phyloP scores from a whole-genome alignment of 2,329 filamentous ascomycete genomes.

The Pyrenophora tritici-repentis region DNA sequence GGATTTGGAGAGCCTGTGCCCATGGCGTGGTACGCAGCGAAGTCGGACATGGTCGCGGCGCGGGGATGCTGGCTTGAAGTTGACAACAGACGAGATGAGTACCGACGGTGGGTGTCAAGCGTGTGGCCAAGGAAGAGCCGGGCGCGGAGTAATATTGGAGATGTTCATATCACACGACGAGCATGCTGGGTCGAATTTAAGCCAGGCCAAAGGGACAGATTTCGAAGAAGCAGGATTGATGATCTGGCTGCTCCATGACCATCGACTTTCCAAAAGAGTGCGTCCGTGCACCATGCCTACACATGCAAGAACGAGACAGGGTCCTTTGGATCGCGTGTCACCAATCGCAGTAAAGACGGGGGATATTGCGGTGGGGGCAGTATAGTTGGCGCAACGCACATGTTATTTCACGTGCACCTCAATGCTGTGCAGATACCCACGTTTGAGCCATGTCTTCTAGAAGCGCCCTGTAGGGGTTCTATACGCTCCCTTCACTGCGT shows the following conservation, averaged over 20 bases:
- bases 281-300: slow-evolving; percentile 24
- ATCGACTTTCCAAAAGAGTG: slow-evolving; percentile 27
- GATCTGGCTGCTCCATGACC: slow-evolving; percentile 38
- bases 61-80: slow-evolving; percentile 26
- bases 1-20: slow-evolving; percentile 38
- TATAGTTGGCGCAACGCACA: background rate
- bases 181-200: slow-evolving; percentile 14
- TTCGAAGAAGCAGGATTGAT: slow-evolving; percentile 28
- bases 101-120: slow-evolving; percentile 23
- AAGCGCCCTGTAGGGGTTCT: too few species aligned
- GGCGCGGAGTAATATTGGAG: slow-evolving; percentile 16
- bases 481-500: too few species aligned
- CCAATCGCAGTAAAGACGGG: background rate
- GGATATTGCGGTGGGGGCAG: background rate
- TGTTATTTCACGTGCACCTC: too few species aligned
- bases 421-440: too few species aligned
- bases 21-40: slow-evolving; percentile 45
- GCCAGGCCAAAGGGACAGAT: slow-evolving; percentile 14
- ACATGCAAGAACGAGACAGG: slow-evolving; percentile 25
- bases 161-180: slow-evolving; percentile 30
- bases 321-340: slow-evolving; percentile 9
- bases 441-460: background rate
- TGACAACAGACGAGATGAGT: slow-evolving; percentile 14
- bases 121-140: slow-evolving; percentile 16
- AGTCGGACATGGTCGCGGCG: slow-evolving; percentile 45